Percentiles rank a stretch among this genome's conserved stretches.
These are phyloP conservation scores for Pugionium cornutum DNA, from an alignment of 345 rosid species.

Conservation along the genomic window DNA sequence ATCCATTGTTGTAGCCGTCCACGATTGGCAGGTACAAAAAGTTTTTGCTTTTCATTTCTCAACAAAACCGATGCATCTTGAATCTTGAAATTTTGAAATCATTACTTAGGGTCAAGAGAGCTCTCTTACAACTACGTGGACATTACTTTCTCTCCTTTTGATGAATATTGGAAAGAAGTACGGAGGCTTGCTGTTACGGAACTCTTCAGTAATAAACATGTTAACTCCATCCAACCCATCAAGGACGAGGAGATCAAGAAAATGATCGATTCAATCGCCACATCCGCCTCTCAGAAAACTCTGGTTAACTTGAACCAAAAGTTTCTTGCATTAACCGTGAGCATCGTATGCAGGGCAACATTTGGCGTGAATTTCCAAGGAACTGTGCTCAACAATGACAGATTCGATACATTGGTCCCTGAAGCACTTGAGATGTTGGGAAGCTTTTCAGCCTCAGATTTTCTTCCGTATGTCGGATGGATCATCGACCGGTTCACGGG, in stretches of 20 bases:
- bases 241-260: constrained; percentile 48
- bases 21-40: constrained; percentile 6
- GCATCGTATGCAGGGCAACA: constrained; percentile 41
- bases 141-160: constrained; percentile 48
- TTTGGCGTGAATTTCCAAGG: constrained; percentile 48
- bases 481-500: constrained; percentile 48
- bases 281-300: constrained; percentile 14
- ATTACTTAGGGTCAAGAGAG: constrained; percentile 35
- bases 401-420: constrained; percentile 36
- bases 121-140: constrained; percentile 51
- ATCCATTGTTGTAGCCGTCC: constrained; percentile 54
- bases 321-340: constrained; percentile 33
- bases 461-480: constrained; percentile 46
- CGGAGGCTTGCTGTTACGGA: constrained; percentile 41
- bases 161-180: constrained; percentile 48
- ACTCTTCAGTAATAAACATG: constrained; percentile 46
- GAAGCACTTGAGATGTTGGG: constrained; percentile 43
- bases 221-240: constrained; percentile 39
- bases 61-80: neutral
- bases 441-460: constrained; percentile 47
- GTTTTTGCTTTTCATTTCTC: neutral
- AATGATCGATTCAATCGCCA: constrained; percentile 40
- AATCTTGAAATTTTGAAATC: neutral
- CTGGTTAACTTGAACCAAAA: constrained; percentile 36
- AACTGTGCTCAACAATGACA: constrained; percentile 32